These are phyloP conservation scores for Sechiopsis laciniata DNA, from an alignment of 306 rosid genomes.

Conservation along the genomic window DNA sequence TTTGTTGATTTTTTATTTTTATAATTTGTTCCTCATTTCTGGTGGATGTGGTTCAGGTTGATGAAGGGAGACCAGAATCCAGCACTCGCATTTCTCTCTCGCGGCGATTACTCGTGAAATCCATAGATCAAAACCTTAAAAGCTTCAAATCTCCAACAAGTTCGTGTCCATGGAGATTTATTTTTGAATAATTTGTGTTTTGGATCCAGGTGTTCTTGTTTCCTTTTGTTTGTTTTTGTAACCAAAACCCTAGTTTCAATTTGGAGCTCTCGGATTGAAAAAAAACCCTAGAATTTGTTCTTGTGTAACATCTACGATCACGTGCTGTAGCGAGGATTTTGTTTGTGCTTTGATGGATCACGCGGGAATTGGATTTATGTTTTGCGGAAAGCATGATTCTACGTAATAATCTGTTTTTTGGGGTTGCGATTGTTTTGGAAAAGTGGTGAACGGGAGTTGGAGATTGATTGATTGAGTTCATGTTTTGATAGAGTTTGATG, in stretches of 20 bases:
- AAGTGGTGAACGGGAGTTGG: slow-evolving; percentile 19
- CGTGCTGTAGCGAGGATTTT: not conserved
- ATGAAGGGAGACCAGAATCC: slow-evolving; percentile 18
- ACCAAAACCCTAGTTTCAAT: slow-evolving; percentile 46
- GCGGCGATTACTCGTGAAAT: slow-evolving; percentile 33
- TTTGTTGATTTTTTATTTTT: too few species aligned
- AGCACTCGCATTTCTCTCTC: slow-evolving; percentile 24
- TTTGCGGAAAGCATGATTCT: slow-evolving; percentile 31
- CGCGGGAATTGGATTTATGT: slow-evolving; percentile 22
- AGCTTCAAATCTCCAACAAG: not conserved
- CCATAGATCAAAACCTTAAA: slow-evolving; percentile 24
- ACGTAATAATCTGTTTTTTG: slow-evolving; percentile 26
- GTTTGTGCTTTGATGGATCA: slow-evolving; percentile 17
- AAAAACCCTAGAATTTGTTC: slow-evolving; percentile 32
- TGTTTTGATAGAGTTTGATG: slow-evolving; percentile 19
- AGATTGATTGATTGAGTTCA: slow-evolving; percentile 17
- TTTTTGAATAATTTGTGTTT: slow-evolving; percentile 15
- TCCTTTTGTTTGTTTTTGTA: not conserved
- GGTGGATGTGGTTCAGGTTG: slow-evolving; percentile 17
- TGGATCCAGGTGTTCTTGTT: slow-evolving; percentile 39
- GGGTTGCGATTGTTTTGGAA: slow-evolving; percentile 6
- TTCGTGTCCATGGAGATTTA: not conserved
- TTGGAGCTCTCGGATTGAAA: slow-evolving; percentile 35
- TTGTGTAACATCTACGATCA: slow-evolving; percentile 14
- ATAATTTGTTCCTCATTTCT: too few species aligned